Conservation (phyloP, 2,329 filamentous ascomycete genomes). For the Harringtonia lauricola region DNA sequence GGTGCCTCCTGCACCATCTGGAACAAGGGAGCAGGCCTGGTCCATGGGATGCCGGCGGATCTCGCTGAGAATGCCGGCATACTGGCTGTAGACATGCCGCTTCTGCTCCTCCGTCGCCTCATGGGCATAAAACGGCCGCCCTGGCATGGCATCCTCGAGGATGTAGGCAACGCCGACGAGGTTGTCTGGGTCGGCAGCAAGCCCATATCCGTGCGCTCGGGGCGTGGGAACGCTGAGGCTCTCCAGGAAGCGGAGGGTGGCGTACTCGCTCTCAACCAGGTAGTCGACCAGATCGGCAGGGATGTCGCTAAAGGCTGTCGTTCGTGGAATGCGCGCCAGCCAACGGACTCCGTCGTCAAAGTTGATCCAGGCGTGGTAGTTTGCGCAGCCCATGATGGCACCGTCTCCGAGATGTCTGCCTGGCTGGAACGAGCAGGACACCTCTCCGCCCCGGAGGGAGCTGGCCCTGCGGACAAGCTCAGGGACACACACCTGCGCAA, state of each 20-base stretch:
- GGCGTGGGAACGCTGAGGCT: background rate
- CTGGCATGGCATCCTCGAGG: slow-evolving; percentile 5
- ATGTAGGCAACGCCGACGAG: slow-evolving; percentile 3
- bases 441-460: background rate
- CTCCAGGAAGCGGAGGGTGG: slow-evolving; percentile 5
- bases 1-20: background rate
- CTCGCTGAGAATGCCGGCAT: slow-evolving; percentile 1
- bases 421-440: background rate
- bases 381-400: slow-evolving; percentile 2
- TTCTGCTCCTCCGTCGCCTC: slow-evolving; percentile 1
- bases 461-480: background rate
- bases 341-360: slow-evolving; percentile 6
- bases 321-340: slow-evolving; percentile 3
- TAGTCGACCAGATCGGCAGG: background rate
- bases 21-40: slow-evolving; percentile 1
- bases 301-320: background rate
- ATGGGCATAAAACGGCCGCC: background rate
- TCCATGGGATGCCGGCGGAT: background rate
- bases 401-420: background rate
- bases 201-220: background rate
- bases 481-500: background rate
- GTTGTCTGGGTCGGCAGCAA: background rate
- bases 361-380: slow-evolving; percentile 3
- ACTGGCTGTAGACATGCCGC: slow-evolving; percentile 2
- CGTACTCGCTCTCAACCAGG: slow-evolving; percentile 5